A percentile compares a stretch with the other conserved stretches of the same genome.
These are phyloP conservation scores for Oleoguttula mirabilis DNA, from an alignment of 495 filamentous ascomycete genomes.

Conservation along the genomic window DNA sequence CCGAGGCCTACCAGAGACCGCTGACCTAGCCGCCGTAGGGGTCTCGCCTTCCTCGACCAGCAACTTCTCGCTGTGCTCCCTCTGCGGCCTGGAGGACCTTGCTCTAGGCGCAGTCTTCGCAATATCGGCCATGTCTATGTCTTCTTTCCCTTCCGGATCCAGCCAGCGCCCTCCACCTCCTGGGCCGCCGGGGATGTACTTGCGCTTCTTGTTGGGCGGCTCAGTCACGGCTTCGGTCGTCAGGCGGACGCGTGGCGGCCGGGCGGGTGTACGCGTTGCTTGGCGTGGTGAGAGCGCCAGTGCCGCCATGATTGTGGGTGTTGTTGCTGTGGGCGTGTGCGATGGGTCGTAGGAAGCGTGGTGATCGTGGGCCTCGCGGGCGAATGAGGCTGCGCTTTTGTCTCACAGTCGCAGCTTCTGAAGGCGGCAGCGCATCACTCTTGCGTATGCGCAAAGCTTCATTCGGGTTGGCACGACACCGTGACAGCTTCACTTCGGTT, in stretches of 20 bases:
- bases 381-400: too few species aligned
- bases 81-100: background rate
- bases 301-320: slow-evolving; percentile 1
- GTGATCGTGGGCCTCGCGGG: too few species aligned
- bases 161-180: slow-evolving; percentile 32
- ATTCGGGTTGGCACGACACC: too few species aligned
- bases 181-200: slow-evolving; percentile 31
- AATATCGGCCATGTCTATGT: slow-evolving; percentile 11
- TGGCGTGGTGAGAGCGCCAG: slow-evolving; percentile 1
- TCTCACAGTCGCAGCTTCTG: too few species aligned
- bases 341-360: background rate
- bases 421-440: too few species aligned
- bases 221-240: slow-evolving; percentile 1
- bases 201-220: slow-evolving; percentile 20
- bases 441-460: too few species aligned
- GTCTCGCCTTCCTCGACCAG: slow-evolving; percentile 41
- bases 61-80: background rate
- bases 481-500: too few species aligned
- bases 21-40: slow-evolving; percentile 16
- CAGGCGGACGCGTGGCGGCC: background rate
- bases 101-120: slow-evolving; percentile 2
- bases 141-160: slow-evolving; percentile 27
- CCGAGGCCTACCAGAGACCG: slow-evolving; percentile 35
- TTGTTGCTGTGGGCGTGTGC: too few species aligned
- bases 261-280: slow-evolving; percentile 8